Base-by-base conservation (phyloP, 1,139 yeast species). In the Magnusiomyces sp. region DNA sequence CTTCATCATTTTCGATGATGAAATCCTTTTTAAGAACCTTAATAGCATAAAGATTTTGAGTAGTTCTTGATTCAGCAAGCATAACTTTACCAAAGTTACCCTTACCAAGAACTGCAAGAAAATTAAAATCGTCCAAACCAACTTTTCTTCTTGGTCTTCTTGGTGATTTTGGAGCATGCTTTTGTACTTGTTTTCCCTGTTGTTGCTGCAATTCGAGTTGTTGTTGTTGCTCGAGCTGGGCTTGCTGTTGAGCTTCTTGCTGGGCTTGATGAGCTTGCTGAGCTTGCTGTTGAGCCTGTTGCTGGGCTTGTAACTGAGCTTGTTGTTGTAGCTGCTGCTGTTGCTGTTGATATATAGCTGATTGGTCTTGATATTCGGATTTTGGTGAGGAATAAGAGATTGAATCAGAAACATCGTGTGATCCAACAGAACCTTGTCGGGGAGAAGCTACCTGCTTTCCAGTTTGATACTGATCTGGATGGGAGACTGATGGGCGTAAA, bases 51-150 rank as follows among this genome's bases (percentile, higher is more conserved):
- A 92, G 70, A 53, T 80, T 78, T 51, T 77, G 78, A 1, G 86
- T 76, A 55, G 82, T 87, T 62, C 92, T 81, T 17, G 95, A 85
- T 70, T 89, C 95, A 1, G 97, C 97, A 58, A 92, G 76, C 90
- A 92, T 87, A 52, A 92, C 97, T 64, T 92, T 92, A 70, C 98
- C 98, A 66, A 92, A 92, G 66, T 92, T 92, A 69, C 97, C 98
- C 65, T 89, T 90, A 63, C 98, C 98, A 57, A 92, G 75, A 7
- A 92, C 98, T 10, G 97, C 95, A 62, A 92, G 71, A 62, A 92
- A 84, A 62, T 87, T 86, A 73, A 90, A 92, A 69, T 92, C 97
- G 66, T 92, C 97, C 57, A 92, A 76, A 0, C 97, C 97, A 53
- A 90, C 83, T 69, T 88, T 88, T 62, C 85, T 78, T 43, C 63